A percentile compares a stretch with the other conserved stretches of the same genome.
phyloP scores from a whole-genome alignment of 2,329 filamentous ascomycete species.

The Berkeleyomyces basicola region DNA sequence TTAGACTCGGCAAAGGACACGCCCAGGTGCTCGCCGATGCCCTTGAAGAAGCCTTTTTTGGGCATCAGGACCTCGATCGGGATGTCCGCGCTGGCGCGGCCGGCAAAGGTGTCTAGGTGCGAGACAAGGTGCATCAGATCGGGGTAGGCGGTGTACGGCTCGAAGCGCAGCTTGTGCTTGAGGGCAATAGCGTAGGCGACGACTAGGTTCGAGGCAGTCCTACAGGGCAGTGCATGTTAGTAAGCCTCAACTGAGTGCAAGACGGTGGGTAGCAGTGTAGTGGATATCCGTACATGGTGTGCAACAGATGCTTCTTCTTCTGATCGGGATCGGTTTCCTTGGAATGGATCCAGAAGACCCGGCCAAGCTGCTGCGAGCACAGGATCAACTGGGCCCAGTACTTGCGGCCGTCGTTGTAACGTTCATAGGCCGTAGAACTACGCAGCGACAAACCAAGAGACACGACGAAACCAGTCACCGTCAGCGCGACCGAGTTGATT shows the following conservation, averaged over 20 bases:
- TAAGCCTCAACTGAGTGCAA: not conserved
- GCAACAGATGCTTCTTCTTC: constrained; percentile 15
- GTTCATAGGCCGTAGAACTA: constrained; percentile 61
- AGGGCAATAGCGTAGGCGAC: constrained; percentile 61
- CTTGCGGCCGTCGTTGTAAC: constrained; percentile 47
- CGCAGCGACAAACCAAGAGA: constrained; percentile 64
- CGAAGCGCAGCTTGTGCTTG: constrained; percentile 71
- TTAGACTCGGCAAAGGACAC: constrained; percentile 63
- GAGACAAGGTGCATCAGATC: constrained; percentile 54
- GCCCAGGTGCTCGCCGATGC: constrained; percentile 55
- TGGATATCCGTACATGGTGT: constrained; percentile 10
- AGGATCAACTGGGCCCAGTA: constrained; percentile 44
- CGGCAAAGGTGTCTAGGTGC: constrained; percentile 62
- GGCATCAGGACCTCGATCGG: constrained; percentile 19
- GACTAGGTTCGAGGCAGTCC: constrained; percentile 56
- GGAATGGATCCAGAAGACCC: constrained; percentile 66
- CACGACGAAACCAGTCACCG: constrained; percentile 67
- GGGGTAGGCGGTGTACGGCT: constrained; percentile 61
- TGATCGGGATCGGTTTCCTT: constrained; percentile 13
- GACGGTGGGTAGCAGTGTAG: too few relatives aligned
- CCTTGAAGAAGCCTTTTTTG: constrained; percentile 41
- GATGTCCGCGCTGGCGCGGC: constrained; percentile 29
- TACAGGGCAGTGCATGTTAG: not conserved
- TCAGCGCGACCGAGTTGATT: constrained; percentile 47
- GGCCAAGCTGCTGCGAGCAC: constrained; percentile 50